Conservation (phyloP, 2,329 filamentous ascomycete genomes). For the Geosmithia putterillii region DNA sequence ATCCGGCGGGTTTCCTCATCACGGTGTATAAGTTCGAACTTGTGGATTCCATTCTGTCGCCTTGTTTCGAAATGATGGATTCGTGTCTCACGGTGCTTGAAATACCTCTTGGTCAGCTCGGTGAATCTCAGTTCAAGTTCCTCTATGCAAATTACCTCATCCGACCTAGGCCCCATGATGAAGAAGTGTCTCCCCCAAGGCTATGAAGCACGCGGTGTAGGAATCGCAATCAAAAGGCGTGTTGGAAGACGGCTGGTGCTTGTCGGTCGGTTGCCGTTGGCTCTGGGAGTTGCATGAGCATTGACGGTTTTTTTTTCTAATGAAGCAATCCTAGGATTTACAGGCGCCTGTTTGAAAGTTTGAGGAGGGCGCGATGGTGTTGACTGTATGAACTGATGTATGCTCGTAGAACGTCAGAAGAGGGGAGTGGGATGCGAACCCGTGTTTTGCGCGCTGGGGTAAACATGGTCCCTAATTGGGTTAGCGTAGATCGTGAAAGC, state of each 20-base stretch:
- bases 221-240: neutral
- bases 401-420: neutral
- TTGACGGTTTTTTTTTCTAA: too few species aligned
- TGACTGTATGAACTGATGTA: neutral
- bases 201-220: neutral
- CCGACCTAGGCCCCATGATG: neutral
- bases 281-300: neutral
- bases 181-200: neutral
- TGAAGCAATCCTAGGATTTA: neutral
- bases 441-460: constrained; percentile 15
- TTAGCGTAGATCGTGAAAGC: neutral
- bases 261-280: neutral
- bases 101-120: neutral
- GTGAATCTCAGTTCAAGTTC: neutral
- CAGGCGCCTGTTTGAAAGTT: neutral
- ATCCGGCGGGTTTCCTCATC: constrained; percentile 64
- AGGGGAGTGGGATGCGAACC: constrained; percentile 6
- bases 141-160: neutral
- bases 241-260: neutral
- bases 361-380: neutral
- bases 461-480: constrained; percentile 12
- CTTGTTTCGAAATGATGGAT: constrained; percentile 53
- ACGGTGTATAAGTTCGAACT: constrained; percentile 56
- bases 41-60: constrained; percentile 53
- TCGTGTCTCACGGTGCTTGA: constrained; percentile 26